These are phyloP conservation scores for Apiotrichum gracile DNA, from an alignment of 1,284 basidiomycete species.

Conservation along the genomic window DNA sequence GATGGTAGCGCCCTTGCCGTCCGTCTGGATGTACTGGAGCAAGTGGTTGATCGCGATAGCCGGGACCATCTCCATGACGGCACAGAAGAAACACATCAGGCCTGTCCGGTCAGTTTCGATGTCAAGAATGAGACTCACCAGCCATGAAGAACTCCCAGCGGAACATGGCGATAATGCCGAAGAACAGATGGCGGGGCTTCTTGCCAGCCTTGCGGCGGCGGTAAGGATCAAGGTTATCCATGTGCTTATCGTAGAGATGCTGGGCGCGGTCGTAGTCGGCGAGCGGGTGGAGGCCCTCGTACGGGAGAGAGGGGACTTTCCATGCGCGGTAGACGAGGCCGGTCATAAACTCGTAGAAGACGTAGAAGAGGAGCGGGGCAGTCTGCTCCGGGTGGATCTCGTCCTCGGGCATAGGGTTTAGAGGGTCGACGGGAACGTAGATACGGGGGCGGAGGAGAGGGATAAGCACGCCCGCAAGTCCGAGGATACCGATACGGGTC, in stretches of 20 bases:
- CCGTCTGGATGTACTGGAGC: conserved; percentile 51
- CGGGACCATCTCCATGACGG: conserved; percentile 46
- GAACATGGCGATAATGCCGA: conserved; percentile 27
- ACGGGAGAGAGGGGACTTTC: conserved; percentile 37
- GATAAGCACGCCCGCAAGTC: conserved; percentile 48
- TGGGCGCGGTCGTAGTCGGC: conserved; percentile 56
- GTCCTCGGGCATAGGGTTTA: conserved; percentile 43
- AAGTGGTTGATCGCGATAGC: conserved; percentile 53
- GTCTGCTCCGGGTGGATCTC: conserved; percentile 60
- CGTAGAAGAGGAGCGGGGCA: conserved; percentile 55
- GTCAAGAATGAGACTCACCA: not conserved
- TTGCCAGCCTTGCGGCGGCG: conserved; percentile 29
- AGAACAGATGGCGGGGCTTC: conserved; percentile 32
- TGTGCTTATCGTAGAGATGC: conserved; percentile 45
- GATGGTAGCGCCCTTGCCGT: conserved; percentile 46
- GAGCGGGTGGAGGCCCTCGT: conserved; percentile 52
- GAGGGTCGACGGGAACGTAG: conserved; percentile 50
- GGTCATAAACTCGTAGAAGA: conserved; percentile 59
- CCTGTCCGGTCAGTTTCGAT: conserved; percentile 7
- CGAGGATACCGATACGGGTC: conserved; percentile 46
- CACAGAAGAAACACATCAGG: conserved; percentile 33
- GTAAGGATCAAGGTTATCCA: conserved; percentile 44
- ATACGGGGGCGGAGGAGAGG: conserved; percentile 52
- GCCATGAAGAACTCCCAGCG: conserved; percentile 28
- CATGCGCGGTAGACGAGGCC: conserved; percentile 51